These are phyloP conservation scores for Dendrocalamus latiflorus DNA, from an alignment of 202 grass and related monocot species.

Conservation along the genomic window DNA sequence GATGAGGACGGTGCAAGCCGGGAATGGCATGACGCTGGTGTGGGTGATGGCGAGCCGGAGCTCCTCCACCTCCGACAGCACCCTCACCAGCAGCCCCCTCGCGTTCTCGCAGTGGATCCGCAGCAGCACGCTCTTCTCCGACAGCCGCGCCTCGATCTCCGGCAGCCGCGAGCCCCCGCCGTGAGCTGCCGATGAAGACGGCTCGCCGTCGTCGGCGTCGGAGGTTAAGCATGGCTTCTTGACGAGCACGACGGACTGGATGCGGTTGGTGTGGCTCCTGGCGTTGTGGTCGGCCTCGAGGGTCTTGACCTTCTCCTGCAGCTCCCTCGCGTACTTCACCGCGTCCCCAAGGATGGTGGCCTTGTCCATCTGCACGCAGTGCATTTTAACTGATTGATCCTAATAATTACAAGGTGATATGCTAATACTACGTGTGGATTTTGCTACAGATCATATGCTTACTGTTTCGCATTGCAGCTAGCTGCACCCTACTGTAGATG, in stretches of 20 bases:
- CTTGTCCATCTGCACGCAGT: constrained; percentile 72
- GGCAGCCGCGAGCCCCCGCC: constrained; percentile 17
- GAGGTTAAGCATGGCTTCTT: neutral
- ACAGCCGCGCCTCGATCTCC: constrained; percentile 66
- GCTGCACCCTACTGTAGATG: neutral
- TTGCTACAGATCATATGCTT: too few relatives aligned
- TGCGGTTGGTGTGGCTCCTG: neutral
- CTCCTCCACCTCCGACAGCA: constrained; percentile 69
- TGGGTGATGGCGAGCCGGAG: constrained; percentile 58
- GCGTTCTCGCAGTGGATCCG: too few relatives aligned
- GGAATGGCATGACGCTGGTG: constrained; percentile 72
- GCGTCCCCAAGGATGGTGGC: constrained; percentile 80
- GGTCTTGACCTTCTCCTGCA: constrained; percentile 60
- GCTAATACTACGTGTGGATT: too few relatives aligned
- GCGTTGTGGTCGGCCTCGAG: constrained; percentile 40
- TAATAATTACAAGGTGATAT: too few relatives aligned
- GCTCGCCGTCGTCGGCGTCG: constrained; percentile 2
- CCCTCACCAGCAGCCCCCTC: constrained; percentile 56
- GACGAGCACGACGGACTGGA: constrained; percentile 6
- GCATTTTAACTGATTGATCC: too few relatives aligned
- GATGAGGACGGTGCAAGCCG: constrained; percentile 49
- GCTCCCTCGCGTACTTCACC: constrained; percentile 63
- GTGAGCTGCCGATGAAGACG: neutral
- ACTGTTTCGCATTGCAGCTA: too few relatives aligned
- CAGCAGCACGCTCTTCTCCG: too few relatives aligned